Evolutionary conservation across 73 alveolate species (phyloP).

Genomic region (Paramecium octaurelia): DNA sequence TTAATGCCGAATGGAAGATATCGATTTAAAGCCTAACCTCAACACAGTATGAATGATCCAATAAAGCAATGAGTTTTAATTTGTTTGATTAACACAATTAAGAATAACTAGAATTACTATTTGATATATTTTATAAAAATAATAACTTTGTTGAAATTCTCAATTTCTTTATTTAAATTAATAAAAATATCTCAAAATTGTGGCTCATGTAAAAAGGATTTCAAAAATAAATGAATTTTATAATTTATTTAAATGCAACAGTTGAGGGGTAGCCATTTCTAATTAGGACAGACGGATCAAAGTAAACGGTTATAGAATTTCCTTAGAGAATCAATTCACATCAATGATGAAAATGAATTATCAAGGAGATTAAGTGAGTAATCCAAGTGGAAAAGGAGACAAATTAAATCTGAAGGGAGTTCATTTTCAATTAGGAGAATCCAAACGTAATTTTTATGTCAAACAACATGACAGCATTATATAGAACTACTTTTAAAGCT

Average conservation of each 20-base stretch:
- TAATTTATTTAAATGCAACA: background rate
- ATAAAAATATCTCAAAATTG: background rate
- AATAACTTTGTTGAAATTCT: no score
- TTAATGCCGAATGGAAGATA: conserved; percentile 70
- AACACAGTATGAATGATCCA: conserved; percentile 79
- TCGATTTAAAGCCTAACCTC: conserved; percentile 77
- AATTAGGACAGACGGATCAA: background rate
- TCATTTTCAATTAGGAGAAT: conserved; percentile 25
- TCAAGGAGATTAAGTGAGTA: background rate
- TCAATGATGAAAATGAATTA: conserved; percentile 34
- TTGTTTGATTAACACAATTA: background rate
- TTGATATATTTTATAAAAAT: background rate
- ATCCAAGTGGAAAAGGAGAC: background rate
- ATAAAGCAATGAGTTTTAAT: conserved; percentile 51
- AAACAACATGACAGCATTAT: background rate
- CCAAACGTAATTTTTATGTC: background rate
- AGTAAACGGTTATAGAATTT: background rate
- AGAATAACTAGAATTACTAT: background rate
- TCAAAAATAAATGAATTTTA: background rate
- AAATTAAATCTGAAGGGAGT: conserved; percentile 9
- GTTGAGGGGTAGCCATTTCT: conserved; percentile 21
- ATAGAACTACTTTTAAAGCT: background rate
- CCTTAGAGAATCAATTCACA: conserved; percentile 24
- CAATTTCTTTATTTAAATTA: background rate
- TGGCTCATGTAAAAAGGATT: background rate